Evolutionary conservation across 192 early-diverging fungal genomes (phyloP).

Genomic region (Piromyces sp.): DNA sequence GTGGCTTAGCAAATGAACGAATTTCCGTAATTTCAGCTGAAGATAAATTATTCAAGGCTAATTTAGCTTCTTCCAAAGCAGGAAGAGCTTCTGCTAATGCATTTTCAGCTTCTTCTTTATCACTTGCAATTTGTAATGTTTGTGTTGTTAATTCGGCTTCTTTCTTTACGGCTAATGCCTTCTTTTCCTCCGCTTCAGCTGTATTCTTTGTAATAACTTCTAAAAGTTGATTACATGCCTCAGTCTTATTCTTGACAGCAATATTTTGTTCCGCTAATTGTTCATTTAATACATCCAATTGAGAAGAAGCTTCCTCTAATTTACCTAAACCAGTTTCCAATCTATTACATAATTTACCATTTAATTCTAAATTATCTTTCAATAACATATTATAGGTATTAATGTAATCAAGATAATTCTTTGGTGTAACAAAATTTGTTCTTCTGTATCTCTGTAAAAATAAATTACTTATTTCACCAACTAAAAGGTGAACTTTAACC

Average conservation of each 20-base stretch:
- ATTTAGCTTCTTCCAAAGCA: constrained; percentile 33
- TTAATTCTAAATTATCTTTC: constrained; percentile 31
- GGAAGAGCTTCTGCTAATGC: constrained; percentile 39
- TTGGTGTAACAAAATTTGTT: constrained; percentile 41
- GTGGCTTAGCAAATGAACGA: constrained; percentile 38
- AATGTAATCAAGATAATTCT: constrained; percentile 44
- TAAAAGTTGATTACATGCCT: constrained; percentile 40
- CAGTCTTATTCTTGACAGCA: constrained; percentile 39
- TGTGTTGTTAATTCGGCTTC: constrained; percentile 30
- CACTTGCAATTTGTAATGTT: constrained; percentile 41
- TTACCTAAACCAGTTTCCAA: constrained; percentile 37
- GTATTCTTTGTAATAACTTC: constrained; percentile 45
- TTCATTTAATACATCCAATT: constrained; percentile 35
- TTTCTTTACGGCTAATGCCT: constrained; percentile 36
- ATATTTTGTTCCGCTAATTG: constrained; percentile 44
- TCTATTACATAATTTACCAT: constrained; percentile 27
- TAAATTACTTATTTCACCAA: constrained; percentile 23
- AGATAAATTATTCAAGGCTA: constrained; percentile 32
- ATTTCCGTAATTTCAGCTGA: constrained; percentile 43
- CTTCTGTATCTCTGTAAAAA: constrained; percentile 39
- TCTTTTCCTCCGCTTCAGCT: constrained; percentile 37
- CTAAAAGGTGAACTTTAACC: constrained; percentile 37
- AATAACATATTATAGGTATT: constrained; percentile 35
- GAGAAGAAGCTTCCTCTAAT: constrained; percentile 33
- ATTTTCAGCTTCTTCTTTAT: constrained; percentile 46